Evolutionary conservation across 2,329 filamentous ascomycete species (phyloP), one percentile per base, ranked within the genome.

Genomic region (Colletotrichum noveboracense): DNA sequence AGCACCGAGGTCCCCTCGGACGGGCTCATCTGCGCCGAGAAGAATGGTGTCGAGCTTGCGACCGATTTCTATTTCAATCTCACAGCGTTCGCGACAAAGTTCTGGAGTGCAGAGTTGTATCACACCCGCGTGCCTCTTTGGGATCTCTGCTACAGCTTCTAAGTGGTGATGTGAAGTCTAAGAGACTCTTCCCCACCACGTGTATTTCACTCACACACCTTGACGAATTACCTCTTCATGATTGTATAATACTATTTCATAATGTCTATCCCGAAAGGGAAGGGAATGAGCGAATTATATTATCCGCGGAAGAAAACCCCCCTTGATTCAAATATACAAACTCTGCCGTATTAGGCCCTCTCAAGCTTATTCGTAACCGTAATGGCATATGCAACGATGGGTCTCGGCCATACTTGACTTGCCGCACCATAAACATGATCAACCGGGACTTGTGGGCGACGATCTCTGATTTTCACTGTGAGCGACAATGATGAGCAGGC

Each of bases 51-150:
- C 12, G 74, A 79, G 26, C 71, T 82, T 52, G 75, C 65, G 13
- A 80, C 79, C 4, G 80, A 81, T 60, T 82, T 82, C 56, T 72
- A 78, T 70, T 82, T 82, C 66, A 80, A 78, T 36, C 73, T 82
- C 5, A 70, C 77, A 18, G 80, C 77, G 1, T 81, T 80, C 61
- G 80, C 79, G 43, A 80, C 80, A 0, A 75, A 81, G 68, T 79
- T 70, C 76, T 82, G 80, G 80, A 77, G 67, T 24, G 62, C 70
- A 30, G 78, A 79, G 16, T 74, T 82, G 30, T 79, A 80, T 66
- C 78, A 71, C 52, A 70, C 66, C 16, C 67, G 67, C 34, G 58
- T 77, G 38, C 76, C 76, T 6, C 61, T 77, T 3, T 77, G 71
- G 67, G 76, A 77, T 34, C 48, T 75, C 60, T 77, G 76, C 67